These are phyloP conservation scores for Lipomyces sp. DNA, from an alignment of 805 yeast genomes.

Conservation along the genomic window DNA sequence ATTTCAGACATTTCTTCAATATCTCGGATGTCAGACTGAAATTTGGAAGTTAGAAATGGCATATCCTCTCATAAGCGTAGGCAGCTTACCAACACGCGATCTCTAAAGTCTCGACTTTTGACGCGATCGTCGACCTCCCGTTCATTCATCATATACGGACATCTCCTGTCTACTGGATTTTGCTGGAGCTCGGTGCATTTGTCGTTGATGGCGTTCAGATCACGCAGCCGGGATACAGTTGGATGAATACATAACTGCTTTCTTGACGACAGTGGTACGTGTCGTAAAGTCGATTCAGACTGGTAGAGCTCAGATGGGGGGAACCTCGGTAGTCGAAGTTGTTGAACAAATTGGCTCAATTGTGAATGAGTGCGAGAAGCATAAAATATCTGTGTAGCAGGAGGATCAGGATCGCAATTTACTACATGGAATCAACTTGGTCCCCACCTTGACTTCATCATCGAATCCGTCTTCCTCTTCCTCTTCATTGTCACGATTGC, in stretches of 20 bases:
- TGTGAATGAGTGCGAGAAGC: constrained; percentile 93
- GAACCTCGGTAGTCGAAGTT: constrained; percentile 64
- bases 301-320: constrained; percentile 56
- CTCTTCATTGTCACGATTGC: constrained; percentile 25
- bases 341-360: constrained; percentile 76
- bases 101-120: constrained; percentile 54
- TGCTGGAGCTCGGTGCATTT: constrained; percentile 75
- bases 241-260: constrained; percentile 82
- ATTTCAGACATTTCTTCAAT: constrained; percentile 75
- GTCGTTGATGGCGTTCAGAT: constrained; percentile 68
- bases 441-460: constrained; percentile 24
- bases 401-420: neutral
- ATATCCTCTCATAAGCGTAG: neutral
- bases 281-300: constrained; percentile 61
- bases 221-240: constrained; percentile 56
- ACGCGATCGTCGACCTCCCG: constrained; percentile 45
- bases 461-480: constrained; percentile 25
- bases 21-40: constrained; percentile 59
- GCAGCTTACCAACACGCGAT: constrained; percentile 51
- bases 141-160: constrained; percentile 51
- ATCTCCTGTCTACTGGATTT: constrained; percentile 43
- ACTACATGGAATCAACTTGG: neutral
- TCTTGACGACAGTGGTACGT: constrained; percentile 77
- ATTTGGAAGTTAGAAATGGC: neutral
- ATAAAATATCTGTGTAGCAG: constrained; percentile 55